Conservation (phyloP, 768 basidiomycete genomes). For the Termitomyces sp. region DNA sequence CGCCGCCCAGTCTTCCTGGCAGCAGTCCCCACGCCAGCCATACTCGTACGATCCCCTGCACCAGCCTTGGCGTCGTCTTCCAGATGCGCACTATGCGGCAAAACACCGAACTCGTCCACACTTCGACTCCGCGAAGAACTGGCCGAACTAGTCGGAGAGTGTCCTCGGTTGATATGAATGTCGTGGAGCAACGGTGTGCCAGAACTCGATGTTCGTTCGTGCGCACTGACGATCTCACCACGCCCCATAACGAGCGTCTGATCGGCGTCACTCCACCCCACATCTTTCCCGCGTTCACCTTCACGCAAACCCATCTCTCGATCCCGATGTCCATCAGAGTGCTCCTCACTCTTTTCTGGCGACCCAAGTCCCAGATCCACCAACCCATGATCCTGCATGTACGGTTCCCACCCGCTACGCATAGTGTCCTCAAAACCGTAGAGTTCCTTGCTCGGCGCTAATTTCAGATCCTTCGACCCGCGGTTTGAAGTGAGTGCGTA, state of each 20-base stretch:
- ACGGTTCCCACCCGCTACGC: conserved; percentile 33
- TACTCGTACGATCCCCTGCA: too few species aligned
- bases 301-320: conserved; percentile 13
- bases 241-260: conserved; percentile 16
- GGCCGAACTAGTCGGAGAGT: too few species aligned
- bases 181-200: conserved; percentile 24
- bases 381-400: conserved; percentile 32
- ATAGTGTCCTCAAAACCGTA: conserved; percentile 18
- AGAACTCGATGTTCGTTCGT: conserved; percentile 24
- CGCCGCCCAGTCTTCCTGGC: too few species aligned
- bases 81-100: too few species aligned
- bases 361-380: conserved; percentile 26
- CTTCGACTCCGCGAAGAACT: too few species aligned
- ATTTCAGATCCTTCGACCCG: conserved; percentile 11
- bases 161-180: too few species aligned
- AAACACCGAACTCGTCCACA: too few species aligned
- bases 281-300: not conserved
- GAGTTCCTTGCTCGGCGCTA: not conserved
- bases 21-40: too few species aligned
- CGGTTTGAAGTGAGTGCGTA: conserved; percentile 33
- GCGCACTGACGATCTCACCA: conserved; percentile 6
- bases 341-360: conserved; percentile 22
- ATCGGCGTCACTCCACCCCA: conserved; percentile 14
- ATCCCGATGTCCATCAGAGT: not conserved
- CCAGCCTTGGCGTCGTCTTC: too few species aligned